These are phyloP conservation scores for Rossbeevera mucosa DNA, from an alignment of 768 basidiomycete species.

Conservation along the genomic window DNA sequence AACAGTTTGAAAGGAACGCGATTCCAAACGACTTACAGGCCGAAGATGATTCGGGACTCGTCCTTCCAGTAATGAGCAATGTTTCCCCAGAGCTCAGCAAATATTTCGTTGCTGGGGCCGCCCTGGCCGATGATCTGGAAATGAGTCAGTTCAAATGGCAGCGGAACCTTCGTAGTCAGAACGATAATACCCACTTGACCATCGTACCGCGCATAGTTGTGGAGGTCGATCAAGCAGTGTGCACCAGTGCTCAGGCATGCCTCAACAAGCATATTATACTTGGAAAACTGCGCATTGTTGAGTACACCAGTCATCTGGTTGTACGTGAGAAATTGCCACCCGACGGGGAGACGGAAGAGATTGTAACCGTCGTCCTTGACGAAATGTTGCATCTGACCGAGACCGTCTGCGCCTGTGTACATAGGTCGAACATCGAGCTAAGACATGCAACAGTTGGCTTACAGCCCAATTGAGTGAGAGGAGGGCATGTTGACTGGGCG, in stretches of 20 bases:
- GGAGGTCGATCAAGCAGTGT: slow-evolving; percentile 52
- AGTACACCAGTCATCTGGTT: slow-evolving; percentile 38
- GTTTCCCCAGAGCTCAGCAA: slow-evolving; percentile 49
- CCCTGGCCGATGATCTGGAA: slow-evolving; percentile 56
- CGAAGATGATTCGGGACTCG: slow-evolving; percentile 44
- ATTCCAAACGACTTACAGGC: slow-evolving; percentile 34
- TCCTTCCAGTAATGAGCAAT: slow-evolving; percentile 48
- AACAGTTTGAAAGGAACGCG: not conserved
- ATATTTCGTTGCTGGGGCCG: slow-evolving; percentile 50
- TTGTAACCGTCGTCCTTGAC: slow-evolving; percentile 51
- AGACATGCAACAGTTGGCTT: not conserved
- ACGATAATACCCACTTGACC: slow-evolving; percentile 29
- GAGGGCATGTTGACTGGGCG: slow-evolving; percentile 38
- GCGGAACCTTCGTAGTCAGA: not conserved
- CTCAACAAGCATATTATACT: slow-evolving; percentile 46
- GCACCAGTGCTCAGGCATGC: slow-evolving; percentile 46
- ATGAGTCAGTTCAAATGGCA: not conserved
- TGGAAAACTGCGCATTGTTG: slow-evolving; percentile 39
- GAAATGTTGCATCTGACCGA: slow-evolving; percentile 62
- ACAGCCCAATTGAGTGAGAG: slow-evolving; percentile 44
- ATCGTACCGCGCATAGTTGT: slow-evolving; percentile 59
- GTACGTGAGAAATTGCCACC: slow-evolving; percentile 52
- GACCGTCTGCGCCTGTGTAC: slow-evolving; percentile 8
- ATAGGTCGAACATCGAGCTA: not conserved
- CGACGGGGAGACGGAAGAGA: slow-evolving; percentile 56